Conservation (phyloP, 2,329 filamentous ascomycete species). For the Pseudogymnoascus sp. region DNA sequence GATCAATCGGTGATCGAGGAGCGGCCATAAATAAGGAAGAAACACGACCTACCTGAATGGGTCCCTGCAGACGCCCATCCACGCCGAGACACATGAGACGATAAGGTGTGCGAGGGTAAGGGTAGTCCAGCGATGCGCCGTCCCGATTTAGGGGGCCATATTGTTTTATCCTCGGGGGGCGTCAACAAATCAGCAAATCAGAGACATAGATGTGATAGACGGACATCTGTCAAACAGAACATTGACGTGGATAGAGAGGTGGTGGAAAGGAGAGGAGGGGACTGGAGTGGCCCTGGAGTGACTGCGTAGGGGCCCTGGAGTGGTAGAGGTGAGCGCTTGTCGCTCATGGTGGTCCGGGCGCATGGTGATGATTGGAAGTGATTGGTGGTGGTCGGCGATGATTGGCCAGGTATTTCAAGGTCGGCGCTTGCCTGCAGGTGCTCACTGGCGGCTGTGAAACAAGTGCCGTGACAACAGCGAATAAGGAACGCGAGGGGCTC, state of each 20-base stretch:
- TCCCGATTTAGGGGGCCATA: background rate
- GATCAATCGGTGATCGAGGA: slow-evolving; percentile 3
- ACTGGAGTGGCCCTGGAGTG: background rate
- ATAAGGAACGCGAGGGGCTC: background rate
- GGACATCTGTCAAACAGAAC: background rate
- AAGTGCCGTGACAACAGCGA: slow-evolving; percentile 6
- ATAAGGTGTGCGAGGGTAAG: background rate
- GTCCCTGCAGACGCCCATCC: background rate
- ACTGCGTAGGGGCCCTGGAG: background rate
- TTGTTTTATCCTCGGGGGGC: background rate
- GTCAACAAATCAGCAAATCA: background rate
- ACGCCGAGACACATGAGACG: slow-evolving; percentile 1
- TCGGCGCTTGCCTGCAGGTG: background rate
- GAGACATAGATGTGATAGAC: background rate
- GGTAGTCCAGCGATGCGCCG: background rate
- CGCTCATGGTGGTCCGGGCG: background rate
- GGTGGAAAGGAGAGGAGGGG: background rate
- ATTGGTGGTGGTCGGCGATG: background rate
- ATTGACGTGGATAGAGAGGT: background rate
- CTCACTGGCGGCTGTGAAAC: slow-evolving; percentile 1
- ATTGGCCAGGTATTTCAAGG: slow-evolving; percentile 1
- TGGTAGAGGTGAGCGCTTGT: background rate
- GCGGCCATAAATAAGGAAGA: slow-evolving; percentile 8
- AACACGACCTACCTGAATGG: slow-evolving; percentile 5
- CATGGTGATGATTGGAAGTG: background rate